Evolutionary conservation across 257 asterid genomes (phyloP), one percentile per base, ranked within the genome.

Genomic region (Petunia axillaris): DNA sequence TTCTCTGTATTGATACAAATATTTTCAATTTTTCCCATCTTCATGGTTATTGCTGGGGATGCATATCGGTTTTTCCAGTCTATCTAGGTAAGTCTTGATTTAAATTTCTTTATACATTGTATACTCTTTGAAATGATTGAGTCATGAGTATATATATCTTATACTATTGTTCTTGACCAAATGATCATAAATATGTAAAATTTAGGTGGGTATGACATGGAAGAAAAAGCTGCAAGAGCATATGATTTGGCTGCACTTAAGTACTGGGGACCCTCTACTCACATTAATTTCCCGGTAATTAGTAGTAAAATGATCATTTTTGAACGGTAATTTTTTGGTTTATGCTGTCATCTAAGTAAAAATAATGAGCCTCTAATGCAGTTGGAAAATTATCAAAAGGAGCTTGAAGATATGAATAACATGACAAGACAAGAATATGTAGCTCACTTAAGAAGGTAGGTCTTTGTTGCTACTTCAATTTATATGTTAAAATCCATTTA

Each of bases 191-290:
- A 50, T 67, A 25, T 67, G 1, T 0, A 3, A 13, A 59, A 58
- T 2, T 63, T 87, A 93, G 99, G 99, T 81, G 99, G 99, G 0
- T 95, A 95, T 91, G 99, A 95, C 85, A 91, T 91, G 95, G 99
- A 95, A 86, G 98, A 93, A 48, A 95, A 93, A 82, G 99, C 99
- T 43, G 99, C 99, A 15, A 92, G 98, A 87, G 89, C 99, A 71
- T 95, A 95, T 89, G 99, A 95, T 85, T 89, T 88, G 84, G 99
- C 99, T 16, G 99, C 99, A 74, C 94, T 95, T 55, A 95, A 95
- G 84, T 95, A 95, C 77, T 95, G 99, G 99, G 99, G 99, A 53
- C 91, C 97, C 82, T 89, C 98, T 1, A 95, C 99, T 2, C 99
- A 95, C 67, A 92, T 95, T 78, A 95, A 95, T 80, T 94, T 95